Conservation (phyloP, 257 asterid genomes). For the Knoxia roxburghii region DNA sequence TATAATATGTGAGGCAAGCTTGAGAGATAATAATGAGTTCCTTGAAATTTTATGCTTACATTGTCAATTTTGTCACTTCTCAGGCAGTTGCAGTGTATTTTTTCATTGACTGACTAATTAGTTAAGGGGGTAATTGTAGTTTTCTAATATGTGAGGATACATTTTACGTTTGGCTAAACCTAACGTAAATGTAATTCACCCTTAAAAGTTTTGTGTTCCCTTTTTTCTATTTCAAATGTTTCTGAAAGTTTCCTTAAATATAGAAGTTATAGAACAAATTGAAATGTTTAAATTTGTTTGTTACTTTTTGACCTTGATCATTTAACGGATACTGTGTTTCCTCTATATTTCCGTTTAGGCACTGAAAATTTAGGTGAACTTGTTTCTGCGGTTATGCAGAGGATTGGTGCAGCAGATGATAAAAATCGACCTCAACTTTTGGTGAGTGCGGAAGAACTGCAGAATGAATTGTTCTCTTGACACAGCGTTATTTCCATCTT, state of each 20-base stretch:
- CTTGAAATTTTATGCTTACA: too few relatives aligned
- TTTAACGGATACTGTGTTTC: conserved; percentile 32
- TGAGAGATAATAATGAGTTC: too few relatives aligned
- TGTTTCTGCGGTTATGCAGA: conserved; percentile 62
- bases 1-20: too few relatives aligned
- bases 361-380: conserved; percentile 70
- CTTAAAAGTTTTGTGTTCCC: neutral
- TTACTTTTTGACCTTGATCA: conserved; percentile 48
- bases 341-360: conserved; percentile 36
- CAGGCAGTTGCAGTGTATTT: too few relatives aligned
- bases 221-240: neutral
- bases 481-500: neutral
- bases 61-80: too few relatives aligned
- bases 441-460: conserved; percentile 46
- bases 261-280: neutral
- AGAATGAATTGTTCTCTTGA: neutral
- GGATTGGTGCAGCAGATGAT: conserved; percentile 48
- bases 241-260: neutral
- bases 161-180: too few relatives aligned
- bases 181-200: too few relatives aligned
- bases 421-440: conserved; percentile 57
- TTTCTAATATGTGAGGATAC: too few relatives aligned
- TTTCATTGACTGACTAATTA: too few relatives aligned
- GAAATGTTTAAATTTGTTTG: neutral
- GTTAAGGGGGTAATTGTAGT: too few relatives aligned